These are phyloP conservation scores for Penicillium sp. DNA, from an alignment of 2,329 filamentous ascomycete genomes.

Conservation along the genomic window DNA sequence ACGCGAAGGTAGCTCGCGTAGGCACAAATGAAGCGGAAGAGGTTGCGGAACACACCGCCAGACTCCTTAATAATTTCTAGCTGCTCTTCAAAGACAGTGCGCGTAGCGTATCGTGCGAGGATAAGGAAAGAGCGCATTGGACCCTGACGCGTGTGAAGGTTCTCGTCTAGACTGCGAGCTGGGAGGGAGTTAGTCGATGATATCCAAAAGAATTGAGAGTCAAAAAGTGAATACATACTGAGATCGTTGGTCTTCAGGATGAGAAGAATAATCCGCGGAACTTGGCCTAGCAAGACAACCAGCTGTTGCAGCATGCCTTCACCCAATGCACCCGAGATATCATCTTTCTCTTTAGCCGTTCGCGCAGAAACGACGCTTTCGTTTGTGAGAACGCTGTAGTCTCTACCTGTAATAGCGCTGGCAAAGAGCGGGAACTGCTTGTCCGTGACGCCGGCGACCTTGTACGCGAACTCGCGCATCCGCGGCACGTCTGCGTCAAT, in stretches of 20 bases:
- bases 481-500: constrained; percentile 79
- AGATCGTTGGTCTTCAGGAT: constrained; percentile 98
- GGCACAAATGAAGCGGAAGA: constrained; percentile 50
- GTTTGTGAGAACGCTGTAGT: constrained; percentile 71
- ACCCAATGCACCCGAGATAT: constrained; percentile 78
- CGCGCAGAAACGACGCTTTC: constrained; percentile 58
- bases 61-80: constrained; percentile 49
- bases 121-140: constrained; percentile 63
- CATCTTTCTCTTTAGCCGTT: constrained; percentile 74
- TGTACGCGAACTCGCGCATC: constrained; percentile 85
- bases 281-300: constrained; percentile 80
- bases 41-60: constrained; percentile 52
- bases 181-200: constrained; percentile 6
- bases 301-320: constrained; percentile 87
- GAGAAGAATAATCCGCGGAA: constrained; percentile 86
- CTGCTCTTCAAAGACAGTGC: constrained; percentile 61
- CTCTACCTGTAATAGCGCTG: constrained; percentile 90
- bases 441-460: constrained; percentile 84
- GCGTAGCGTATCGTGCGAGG: constrained; percentile 61
- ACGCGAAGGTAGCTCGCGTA: constrained; percentile 55
- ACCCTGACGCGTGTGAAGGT: constrained; percentile 55
- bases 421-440: constrained; percentile 94
- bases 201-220: background rate
- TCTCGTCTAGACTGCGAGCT: constrained; percentile 87
- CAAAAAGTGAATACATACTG: constrained; percentile 48